These are phyloP conservation scores for Wickerhamomyces subpelliculosus DNA, from an alignment of 805 yeast genomes.

Conservation along the genomic window DNA sequence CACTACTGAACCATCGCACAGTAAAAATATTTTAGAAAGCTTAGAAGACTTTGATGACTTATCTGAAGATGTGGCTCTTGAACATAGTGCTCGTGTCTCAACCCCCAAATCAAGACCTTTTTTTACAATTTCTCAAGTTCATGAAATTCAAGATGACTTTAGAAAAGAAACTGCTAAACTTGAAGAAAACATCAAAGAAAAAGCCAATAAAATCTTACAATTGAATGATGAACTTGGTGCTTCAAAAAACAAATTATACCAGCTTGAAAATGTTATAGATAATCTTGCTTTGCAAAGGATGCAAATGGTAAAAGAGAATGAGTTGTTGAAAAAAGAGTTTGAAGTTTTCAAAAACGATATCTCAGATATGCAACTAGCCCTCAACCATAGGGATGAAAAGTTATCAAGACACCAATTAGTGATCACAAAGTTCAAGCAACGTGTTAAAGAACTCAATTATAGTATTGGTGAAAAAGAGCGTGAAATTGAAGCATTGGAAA, in stretches of 20 bases:
- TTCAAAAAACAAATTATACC: background rate
- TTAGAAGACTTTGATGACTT: constrained; percentile 5
- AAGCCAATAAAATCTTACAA: constrained; percentile 7
- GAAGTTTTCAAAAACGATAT: constrained; percentile 14
- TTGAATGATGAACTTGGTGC: constrained; percentile 11
- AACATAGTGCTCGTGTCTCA: no score
- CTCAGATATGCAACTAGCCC: constrained; percentile 5
- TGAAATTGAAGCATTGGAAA: constrained; percentile 5
- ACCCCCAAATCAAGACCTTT: constrained; percentile 21
- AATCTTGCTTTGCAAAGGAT: no score
- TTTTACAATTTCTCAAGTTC: constrained; percentile 21
- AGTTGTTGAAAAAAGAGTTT: no score
- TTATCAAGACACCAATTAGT: constrained; percentile 9
- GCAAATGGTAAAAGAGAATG: no score
- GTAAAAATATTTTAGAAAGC: constrained; percentile 5
- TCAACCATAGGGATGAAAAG: constrained; percentile 11
- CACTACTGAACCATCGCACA: constrained; percentile 3
- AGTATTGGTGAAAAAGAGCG: constrained; percentile 1
- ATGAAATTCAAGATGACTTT: constrained; percentile 21
- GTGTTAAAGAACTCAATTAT: constrained; percentile 9
- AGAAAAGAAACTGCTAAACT: constrained; percentile 18
- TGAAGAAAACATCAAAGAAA: constrained; percentile 12
- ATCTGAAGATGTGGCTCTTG: no score
- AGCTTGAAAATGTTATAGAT: no score
- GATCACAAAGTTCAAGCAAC: constrained; percentile 16